Conservation (phyloP, 129 eudicot genomes). For the Saposhnikovia divaricata region DNA sequence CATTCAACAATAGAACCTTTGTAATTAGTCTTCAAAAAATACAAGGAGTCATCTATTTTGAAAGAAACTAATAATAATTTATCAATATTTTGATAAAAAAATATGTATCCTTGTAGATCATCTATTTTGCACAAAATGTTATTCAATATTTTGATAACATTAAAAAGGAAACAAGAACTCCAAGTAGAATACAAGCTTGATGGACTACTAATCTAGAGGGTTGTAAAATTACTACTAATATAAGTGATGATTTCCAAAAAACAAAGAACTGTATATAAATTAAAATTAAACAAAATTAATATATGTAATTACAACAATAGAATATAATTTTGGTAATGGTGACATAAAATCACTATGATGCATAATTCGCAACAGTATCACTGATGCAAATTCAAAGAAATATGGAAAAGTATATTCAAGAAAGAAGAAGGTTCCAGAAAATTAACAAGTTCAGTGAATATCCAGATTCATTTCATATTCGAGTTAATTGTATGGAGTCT, state of each 20-base stretch:
- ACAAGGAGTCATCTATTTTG: not conserved
- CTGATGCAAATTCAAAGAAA: no score
- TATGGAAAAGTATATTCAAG: no score
- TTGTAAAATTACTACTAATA: not conserved
- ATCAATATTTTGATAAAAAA: not conserved
- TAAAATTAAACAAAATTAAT: not conserved
- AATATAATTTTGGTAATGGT: not conserved
- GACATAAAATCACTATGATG: not conserved
- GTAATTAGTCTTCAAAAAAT: not conserved
- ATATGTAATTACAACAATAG: not conserved
- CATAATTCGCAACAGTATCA: not conserved
- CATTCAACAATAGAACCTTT: not conserved
- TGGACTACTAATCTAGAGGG: not conserved
- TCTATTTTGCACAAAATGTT: not conserved
- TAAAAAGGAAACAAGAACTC: not conserved
- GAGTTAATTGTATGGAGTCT: no score
- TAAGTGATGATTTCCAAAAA: not conserved
- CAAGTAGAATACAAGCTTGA: not conserved
- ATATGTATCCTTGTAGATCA: not conserved
- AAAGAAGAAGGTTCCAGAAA: no score
- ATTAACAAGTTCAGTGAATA: no score
- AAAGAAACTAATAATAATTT: not conserved
- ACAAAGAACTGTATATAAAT: not conserved
- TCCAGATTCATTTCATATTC: no score
- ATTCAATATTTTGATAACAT: not conserved